Conservation (phyloP, 352 stramenopile genomes). For the Globisporangium apiculatum region DNA sequence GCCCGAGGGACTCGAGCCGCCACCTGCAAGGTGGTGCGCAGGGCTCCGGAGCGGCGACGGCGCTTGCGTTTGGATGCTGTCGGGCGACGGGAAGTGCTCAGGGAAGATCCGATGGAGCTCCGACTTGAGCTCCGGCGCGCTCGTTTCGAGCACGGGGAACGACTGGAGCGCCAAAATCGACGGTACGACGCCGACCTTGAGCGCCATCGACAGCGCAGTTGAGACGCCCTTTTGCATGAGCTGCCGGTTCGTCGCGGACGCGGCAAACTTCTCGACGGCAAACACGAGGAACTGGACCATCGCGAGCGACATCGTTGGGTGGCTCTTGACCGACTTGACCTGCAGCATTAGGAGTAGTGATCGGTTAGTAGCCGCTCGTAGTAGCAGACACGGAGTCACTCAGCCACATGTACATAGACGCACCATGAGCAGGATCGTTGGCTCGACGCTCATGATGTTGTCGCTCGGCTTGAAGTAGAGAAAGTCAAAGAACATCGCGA, state of each 20-base stretch:
- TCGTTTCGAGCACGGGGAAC: constrained; percentile 67
- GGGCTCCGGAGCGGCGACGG: constrained; percentile 18
- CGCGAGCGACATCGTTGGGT: constrained; percentile 70
- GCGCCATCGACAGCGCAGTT: constrained; percentile 59
- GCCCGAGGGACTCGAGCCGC: constrained; percentile 29
- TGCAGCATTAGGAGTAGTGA: constrained; percentile 8
- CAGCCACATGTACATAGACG: neutral
- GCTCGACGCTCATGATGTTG: constrained; percentile 82
- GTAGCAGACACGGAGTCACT: too few species aligned
- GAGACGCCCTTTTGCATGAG: constrained; percentile 82
- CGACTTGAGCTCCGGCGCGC: constrained; percentile 55
- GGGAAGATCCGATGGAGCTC: constrained; percentile 79
- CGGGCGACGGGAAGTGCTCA: constrained; percentile 67
- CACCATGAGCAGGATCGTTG: constrained; percentile 80
- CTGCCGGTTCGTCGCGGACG: constrained; percentile 58
- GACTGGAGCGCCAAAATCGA: constrained; percentile 66
- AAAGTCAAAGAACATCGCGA: constrained; percentile 87
- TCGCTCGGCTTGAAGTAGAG: constrained; percentile 77
- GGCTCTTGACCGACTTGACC: constrained; percentile 83
- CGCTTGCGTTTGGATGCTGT: constrained; percentile 33
- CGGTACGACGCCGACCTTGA: constrained; percentile 69
- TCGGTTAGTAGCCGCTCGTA: too few species aligned
- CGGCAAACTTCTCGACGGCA: constrained; percentile 80
- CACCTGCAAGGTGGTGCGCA: constrained; percentile 2
- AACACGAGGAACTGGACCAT: constrained; percentile 86